Conservation (phyloP, 441 rosid species). For the Theobroma grandiflorum region DNA sequence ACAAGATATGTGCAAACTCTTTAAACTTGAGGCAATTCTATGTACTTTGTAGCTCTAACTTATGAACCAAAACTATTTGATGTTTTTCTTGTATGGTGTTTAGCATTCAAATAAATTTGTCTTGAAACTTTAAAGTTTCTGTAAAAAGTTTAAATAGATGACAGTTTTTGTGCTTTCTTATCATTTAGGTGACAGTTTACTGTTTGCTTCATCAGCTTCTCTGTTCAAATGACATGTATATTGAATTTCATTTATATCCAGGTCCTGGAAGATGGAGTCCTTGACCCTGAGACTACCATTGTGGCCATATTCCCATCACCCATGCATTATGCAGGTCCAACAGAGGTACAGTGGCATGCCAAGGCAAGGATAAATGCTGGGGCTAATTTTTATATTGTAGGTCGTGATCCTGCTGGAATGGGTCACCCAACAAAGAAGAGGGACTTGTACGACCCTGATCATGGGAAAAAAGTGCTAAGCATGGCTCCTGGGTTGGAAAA, state of each 20-base stretch:
- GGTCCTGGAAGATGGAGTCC: constrained; percentile 93
- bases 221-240: constrained; percentile 5
- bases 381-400: constrained; percentile 95
- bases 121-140: not conserved
- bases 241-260: constrained; percentile 27
- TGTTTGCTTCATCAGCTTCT: not conserved
- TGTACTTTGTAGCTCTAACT: constrained; percentile 2
- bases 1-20: not conserved
- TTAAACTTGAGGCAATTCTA: not conserved
- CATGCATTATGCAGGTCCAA: constrained; percentile 97
- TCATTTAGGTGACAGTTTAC: not conserved
- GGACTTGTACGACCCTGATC: constrained; percentile 93
- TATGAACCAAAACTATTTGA: constrained; percentile 1
- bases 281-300: constrained; percentile 89
- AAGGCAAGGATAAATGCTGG: constrained; percentile 96
- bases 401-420: constrained; percentile 99
- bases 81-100: not conserved
- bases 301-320: constrained; percentile 95
- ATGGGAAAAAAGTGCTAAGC: constrained; percentile 92
- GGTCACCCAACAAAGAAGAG: constrained; percentile 94
- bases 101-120: not conserved
- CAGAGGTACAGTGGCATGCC: constrained; percentile 99
- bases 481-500: constrained; percentile 98
- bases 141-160: not conserved
- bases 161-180: not conserved